phyloP scores from a whole-genome alignment of 176 grass and related monocot genomes.

The Saccharum officinarum region DNA sequence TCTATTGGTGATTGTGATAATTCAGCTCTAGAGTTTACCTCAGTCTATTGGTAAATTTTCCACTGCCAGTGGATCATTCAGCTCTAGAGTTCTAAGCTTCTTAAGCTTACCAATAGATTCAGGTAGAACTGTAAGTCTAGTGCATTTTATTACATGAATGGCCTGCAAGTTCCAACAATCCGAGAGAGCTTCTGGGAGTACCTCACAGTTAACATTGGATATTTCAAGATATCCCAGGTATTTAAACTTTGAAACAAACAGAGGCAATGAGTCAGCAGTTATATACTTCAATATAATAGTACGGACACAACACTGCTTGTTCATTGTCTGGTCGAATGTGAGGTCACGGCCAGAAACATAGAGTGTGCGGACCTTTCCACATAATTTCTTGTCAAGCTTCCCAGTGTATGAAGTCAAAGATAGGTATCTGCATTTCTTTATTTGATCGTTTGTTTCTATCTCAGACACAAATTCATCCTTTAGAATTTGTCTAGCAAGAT shows the following conservation, averaged over 20 bases:
- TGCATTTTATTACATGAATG: not conserved
- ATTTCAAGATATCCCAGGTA: slow-evolving; percentile 26
- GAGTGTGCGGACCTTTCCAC: not conserved
- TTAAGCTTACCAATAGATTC: slow-evolving; percentile 5
- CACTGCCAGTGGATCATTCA: no score
- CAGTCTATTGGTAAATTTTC: no score
- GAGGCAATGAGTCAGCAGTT: not conserved
- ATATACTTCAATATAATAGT: not conserved
- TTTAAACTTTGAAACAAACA: not conserved
- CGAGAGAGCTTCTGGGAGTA: slow-evolving; percentile 13
- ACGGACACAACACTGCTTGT: not conserved
- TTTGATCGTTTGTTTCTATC: not conserved
- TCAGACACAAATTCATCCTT: not conserved
- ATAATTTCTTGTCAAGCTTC: not conserved
- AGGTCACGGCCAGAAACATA: not conserved
- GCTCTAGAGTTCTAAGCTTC: slow-evolving; percentile 20
- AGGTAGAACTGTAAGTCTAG: not conserved
- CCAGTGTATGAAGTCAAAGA: not conserved
- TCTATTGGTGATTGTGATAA: no score
- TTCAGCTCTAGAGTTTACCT: no score
- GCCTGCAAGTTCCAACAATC: slow-evolving; percentile 14
- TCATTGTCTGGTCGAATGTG: not conserved
- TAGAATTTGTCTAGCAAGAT: not conserved
- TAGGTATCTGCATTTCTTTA: not conserved
- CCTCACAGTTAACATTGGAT: not conserved